Evolutionary conservation across 345 rosid species (phyloP), one percentile per base, ranked within the genome.

Genomic region (Draba incana): DNA sequence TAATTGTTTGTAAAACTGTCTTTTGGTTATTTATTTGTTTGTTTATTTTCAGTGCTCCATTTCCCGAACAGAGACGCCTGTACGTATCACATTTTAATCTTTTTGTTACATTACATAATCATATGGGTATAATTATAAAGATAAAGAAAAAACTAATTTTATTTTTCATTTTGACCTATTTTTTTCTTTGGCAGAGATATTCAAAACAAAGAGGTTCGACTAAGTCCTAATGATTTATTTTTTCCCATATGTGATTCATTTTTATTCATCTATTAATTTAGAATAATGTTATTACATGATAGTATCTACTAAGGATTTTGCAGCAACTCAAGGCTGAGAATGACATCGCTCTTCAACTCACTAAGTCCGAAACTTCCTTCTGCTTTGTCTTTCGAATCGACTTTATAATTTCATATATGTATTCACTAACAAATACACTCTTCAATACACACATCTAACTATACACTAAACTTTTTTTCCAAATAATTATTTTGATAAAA

Each of bases 271-370:
- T 39, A 47, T 3, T 64, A 56, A 56, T 48, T 12, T 48, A 38
- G 14, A 50, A 50, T 57, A 49, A 41, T 57, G 61, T 16, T 41
- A 41, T 28, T 49, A n/a, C 38, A 39, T 57, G 41, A 58, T 84
- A 88, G 93, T 78, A 67, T 59, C 54, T 88, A 72, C 70, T 88
- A 12, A 82, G 88, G 77, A 77, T 69, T 15, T 76, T 88, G 51
- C 85, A 84, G 68, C 83, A 80, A 62, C 83, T 85, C 11, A 86
- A 83, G 76, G 71, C 60, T 54, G 91, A 88, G 72, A 82, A 84
- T 64, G 88, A 85, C 68, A 77, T 80, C 42, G 87, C 89, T 64
- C 84, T 82, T 68, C 86, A 82, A 46, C 69, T 60, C 4, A 78
- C 91, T 6, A 83, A 78, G 94, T 88, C 37, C 53, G 82, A 69